Evolutionary conservation across 805 yeast species (phyloP), one percentile per base, ranked within the genome.

Genomic region (Zygosaccharomyces bisporus): DNA sequence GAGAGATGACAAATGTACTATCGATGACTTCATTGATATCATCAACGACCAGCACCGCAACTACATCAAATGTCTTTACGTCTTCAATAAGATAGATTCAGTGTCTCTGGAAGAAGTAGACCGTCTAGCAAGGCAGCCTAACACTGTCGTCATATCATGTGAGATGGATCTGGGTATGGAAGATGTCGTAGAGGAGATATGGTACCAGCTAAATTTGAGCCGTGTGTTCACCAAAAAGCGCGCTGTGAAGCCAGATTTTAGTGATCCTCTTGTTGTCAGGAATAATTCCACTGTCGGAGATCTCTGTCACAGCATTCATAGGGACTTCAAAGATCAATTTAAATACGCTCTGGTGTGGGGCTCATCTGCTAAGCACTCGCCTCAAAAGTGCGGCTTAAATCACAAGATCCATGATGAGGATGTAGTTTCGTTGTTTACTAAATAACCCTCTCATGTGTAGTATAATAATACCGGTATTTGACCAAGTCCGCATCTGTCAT

Each of bases 331-430:
- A 60, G 81, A 84, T 52, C 87, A 85, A 58, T 91, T 93, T 73
- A 87, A 89, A 63, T 89, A 90, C 63, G 98, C 98, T 0, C 68
- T 89, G 58, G 96, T 91, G 4, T 91, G 98, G 97, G 99, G 99
- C 0, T 80, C 90, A 1, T 83, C 95, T 37, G 85, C 97, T 5
- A 93, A 93, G 63, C 95, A 88, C 61, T 86, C 91, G 27, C 98
- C 98, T 3, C 99, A 91, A 61, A 91, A 91, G 61, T 91, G 98
- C 72, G 98, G 99, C 0, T 71, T 91, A 45, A 77, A 62, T 50
- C 99, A 91, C 63, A 70, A 71, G 29, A 83, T 93, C 10, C 80
- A 86, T 54, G 98, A 91, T 61, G 97, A 90, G 61, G 99, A 91
- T 62, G 99, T 91, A 13, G 91, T 93, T 17, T 83, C 93, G 40